A percentile compares a stretch with the other conserved stretches of the same genome.
Evolutionary conservation across 805 yeast species (phyloP).

Genomic region (Saturnispora zaruensis): DNA sequence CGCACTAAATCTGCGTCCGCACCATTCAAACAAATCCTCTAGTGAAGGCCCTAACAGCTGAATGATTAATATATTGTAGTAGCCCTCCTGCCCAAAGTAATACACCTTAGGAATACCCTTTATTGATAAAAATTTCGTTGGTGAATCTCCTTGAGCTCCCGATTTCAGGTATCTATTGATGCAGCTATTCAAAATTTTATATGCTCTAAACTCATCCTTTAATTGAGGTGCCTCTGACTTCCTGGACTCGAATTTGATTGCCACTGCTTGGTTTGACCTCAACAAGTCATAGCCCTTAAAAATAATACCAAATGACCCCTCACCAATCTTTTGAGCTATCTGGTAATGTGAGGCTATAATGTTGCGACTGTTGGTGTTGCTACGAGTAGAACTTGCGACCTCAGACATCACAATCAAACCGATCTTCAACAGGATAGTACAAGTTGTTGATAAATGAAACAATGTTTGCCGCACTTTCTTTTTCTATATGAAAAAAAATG

Average conservation of each 20-base stretch:
- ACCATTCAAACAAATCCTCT: conserved; percentile 83
- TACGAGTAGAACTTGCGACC: background rate
- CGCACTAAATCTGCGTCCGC: conserved; percentile 64
- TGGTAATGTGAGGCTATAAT: conserved; percentile 58
- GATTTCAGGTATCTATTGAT: conserved; percentile 24
- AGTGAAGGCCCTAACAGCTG: conserved; percentile 77
- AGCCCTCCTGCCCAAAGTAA: conserved; percentile 80
- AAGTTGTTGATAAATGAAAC: conserved; percentile 5
- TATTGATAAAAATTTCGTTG: conserved; percentile 20
- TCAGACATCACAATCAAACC: conserved; percentile 3
- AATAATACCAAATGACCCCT: conserved; percentile 79
- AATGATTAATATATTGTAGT: conserved; percentile 67
- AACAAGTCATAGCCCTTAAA: conserved; percentile 73
- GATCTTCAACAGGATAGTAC: background rate
- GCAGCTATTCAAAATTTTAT: conserved; percentile 58
- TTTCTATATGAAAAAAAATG: background rate
- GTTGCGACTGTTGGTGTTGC: conserved; percentile 15
- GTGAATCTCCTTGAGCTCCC: conserved; percentile 15
- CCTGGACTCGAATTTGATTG: conserved; percentile 71
- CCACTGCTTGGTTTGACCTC: conserved; percentile 52
- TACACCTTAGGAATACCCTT: conserved; percentile 77
- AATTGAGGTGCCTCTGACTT: conserved; percentile 79
- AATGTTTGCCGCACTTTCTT: background rate
- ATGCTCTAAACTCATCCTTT: conserved; percentile 73
- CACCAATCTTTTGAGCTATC: conserved; percentile 78